Evolutionary conservation across 129 eudicot species (phyloP).

Genomic region (Artemisia tridentata): DNA sequence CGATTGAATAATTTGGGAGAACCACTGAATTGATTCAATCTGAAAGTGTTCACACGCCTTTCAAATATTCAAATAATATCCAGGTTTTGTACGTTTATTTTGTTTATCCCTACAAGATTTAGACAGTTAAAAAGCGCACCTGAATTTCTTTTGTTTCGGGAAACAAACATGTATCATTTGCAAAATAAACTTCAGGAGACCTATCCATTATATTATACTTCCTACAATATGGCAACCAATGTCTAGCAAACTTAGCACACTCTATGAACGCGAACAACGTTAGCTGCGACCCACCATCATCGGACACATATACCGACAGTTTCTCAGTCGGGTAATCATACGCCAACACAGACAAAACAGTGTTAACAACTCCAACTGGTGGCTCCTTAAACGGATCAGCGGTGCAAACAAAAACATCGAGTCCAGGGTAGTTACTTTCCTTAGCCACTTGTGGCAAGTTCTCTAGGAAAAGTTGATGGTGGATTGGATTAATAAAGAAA

Average conservation of each 20-base stretch:
- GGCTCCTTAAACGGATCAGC: slow-evolving; percentile 75
- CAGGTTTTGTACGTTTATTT: too few relatives aligned
- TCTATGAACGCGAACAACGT: slow-evolving; percentile 52
- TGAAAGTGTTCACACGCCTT: too few relatives aligned
- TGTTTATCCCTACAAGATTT: too few relatives aligned
- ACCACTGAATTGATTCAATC: too few relatives aligned
- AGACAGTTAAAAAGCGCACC: slow-evolving; percentile 23
- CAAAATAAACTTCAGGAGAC: slow-evolving; percentile 47
- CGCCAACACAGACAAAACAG: slow-evolving; percentile 61
- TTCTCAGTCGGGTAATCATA: slow-evolving; percentile 48
- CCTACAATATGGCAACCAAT: slow-evolving; percentile 53
- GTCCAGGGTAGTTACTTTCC: slow-evolving; percentile 36
- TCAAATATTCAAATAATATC: too few relatives aligned
- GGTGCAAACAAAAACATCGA: slow-evolving; percentile 68
- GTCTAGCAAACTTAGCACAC: slow-evolving; percentile 44
- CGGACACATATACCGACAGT: slow-evolving; percentile 47
- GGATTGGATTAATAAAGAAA: slow-evolving; percentile 39
- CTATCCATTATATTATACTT: slow-evolving; percentile 34
- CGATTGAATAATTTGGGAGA: too few relatives aligned
- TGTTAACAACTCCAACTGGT: slow-evolving; percentile 51
- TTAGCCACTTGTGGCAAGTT: slow-evolving; percentile 27
- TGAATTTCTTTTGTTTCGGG: slow-evolving; percentile 30
- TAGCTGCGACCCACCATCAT: slow-evolving; percentile 48
- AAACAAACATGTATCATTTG: background rate
- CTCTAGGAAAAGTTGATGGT: slow-evolving; percentile 36